A percentile compares a stretch with the other conserved stretches of the same genome.
Conservation (phyloP, 345 rosid species). For the Erysimum cheiranthoides region DNA sequence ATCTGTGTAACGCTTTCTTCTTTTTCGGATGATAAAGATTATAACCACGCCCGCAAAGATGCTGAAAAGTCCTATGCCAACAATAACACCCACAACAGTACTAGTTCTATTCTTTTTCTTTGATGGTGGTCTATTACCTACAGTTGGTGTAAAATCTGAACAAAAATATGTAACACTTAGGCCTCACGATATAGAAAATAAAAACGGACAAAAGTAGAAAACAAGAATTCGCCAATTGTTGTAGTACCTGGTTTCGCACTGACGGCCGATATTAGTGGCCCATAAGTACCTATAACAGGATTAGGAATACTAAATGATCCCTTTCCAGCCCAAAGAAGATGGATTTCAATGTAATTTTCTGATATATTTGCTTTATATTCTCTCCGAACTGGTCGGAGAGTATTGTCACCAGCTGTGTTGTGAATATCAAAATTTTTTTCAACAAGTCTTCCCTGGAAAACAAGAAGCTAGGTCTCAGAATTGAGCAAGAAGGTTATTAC, state of each 20-base stretch:
- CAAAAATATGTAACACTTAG: neutral
- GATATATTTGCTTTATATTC: constrained; percentile 32
- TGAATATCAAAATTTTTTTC: constrained; percentile 55
- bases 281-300: constrained; percentile 15
- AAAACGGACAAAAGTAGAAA: neutral
- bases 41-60: constrained; percentile 37
- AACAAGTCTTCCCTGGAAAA: constrained; percentile 44
- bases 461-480: neutral
- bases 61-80: constrained; percentile 28
- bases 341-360: constrained; percentile 21
- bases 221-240: neutral
- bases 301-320: neutral
- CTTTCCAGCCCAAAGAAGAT: neutral
- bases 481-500: neutral
- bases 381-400: constrained; percentile 37
- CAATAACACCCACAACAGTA: constrained; percentile 34
- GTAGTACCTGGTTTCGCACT: constrained; percentile 59
- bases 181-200: neutral
- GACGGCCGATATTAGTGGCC: constrained; percentile 51
- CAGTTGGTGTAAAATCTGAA: constrained; percentile 64
- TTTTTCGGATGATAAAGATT: constrained; percentile 42
- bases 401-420: constrained; percentile 44
- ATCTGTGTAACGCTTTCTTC: constrained; percentile 38
- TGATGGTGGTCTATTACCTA: constrained; percentile 50
- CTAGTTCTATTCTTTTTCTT: constrained; percentile 6